phyloP scores from a whole-genome alignment of 192 early-diverging fungal species.

The Umbelopsis sp. region DNA sequence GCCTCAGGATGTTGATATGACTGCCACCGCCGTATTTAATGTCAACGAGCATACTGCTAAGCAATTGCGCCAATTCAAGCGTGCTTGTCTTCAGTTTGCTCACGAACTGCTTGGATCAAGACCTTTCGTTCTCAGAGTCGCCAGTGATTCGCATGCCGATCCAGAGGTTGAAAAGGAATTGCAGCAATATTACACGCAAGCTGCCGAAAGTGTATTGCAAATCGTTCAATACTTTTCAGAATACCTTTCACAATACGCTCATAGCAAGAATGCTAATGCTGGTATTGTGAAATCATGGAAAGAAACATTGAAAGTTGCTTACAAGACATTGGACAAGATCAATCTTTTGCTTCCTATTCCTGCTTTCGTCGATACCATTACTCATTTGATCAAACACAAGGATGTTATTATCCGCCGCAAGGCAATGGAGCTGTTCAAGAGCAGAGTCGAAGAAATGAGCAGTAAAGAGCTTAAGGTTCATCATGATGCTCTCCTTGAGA shows the following conservation, averaged over 20 bases:
- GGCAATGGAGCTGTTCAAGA: constrained; percentile 75
- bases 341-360: constrained; percentile 76
- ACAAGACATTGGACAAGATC: constrained; percentile 74
- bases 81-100: constrained; percentile 58
- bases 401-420: constrained; percentile 71
- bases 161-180: constrained; percentile 38
- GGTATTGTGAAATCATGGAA: constrained; percentile 50
- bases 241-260: constrained; percentile 45
- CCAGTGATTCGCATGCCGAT: constrained; percentile 39
- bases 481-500: constrained; percentile 48
- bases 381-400: constrained; percentile 59
- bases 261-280: constrained; percentile 33
- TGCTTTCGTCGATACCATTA: constrained; percentile 74
- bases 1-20: constrained; percentile 22
- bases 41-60: constrained; percentile 51
- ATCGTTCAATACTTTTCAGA: constrained; percentile 57
- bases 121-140: constrained; percentile 55
- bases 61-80: constrained; percentile 69
- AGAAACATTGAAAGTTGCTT: constrained; percentile 61
- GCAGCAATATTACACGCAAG: constrained; percentile 49
- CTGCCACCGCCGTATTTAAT: constrained; percentile 30
- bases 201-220: constrained; percentile 59
- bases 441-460: constrained; percentile 38
- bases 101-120: constrained; percentile 52
- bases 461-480: constrained; percentile 50